Evolutionary conservation across 495 filamentous ascomycete species (phyloP).

Genomic region (Penicillium taxi): DNA sequence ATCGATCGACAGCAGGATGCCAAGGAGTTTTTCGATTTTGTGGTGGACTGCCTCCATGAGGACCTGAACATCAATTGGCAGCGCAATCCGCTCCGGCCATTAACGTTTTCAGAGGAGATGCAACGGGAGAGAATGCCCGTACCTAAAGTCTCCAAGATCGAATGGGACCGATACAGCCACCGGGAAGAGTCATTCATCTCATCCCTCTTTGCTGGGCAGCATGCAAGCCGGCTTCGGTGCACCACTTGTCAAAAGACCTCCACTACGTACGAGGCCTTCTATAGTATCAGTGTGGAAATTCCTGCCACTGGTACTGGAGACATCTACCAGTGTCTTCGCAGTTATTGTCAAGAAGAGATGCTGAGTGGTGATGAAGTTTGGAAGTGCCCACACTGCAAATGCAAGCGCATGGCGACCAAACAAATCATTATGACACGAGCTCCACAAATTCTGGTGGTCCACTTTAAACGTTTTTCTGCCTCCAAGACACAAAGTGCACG

Average conservation of each 20-base stretch:
- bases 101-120: constrained; percentile 56
- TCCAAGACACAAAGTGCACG: constrained; percentile 47
- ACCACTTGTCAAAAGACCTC: constrained; percentile 56
- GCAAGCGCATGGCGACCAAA: constrained; percentile 59
- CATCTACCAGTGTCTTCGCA: constrained; percentile 56
- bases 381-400: constrained; percentile 65
- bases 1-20: constrained; percentile 67
- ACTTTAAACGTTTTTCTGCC: constrained; percentile 66
- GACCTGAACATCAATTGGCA: constrained; percentile 65
- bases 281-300: constrained; percentile 60
- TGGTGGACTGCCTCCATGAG: constrained; percentile 64
- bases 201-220: constrained; percentile 64
- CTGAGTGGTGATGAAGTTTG: constrained; percentile 61
- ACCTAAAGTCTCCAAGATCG: constrained; percentile 50
- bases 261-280: constrained; percentile 67
- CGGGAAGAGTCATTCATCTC: constrained; percentile 59
- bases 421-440: constrained; percentile 66
- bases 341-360: constrained; percentile 61
- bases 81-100: constrained; percentile 45
- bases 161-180: constrained; percentile 64
- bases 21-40: constrained; percentile 68
- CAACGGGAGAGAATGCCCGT: constrained; percentile 56
- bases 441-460: constrained; percentile 62
- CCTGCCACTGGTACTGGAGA: constrained; percentile 43
- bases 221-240: constrained; percentile 56